A percentile compares a stretch with the other conserved stretches of the same genome.
phyloP scores from a whole-genome alignment of 2,329 filamentous ascomycete genomes.

The Paraphaeosphaeria minitans region DNA sequence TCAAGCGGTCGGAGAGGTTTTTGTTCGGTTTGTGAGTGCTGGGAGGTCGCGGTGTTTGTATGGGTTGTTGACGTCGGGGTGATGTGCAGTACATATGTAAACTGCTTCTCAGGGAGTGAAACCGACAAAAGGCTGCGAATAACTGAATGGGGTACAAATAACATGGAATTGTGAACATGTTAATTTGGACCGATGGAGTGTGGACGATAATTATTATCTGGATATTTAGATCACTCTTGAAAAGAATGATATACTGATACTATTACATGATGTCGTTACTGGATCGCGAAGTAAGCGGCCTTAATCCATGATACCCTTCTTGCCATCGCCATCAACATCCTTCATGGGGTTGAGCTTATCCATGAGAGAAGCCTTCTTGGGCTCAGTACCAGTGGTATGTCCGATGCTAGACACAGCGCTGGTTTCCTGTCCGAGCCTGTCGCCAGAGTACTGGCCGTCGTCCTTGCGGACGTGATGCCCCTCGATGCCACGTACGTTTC shows the following conservation, averaged over 20 bases:
- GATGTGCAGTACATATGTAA: too few species aligned
- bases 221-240: background rate
- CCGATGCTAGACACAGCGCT: background rate
- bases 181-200: too few species aligned
- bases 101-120: too few species aligned
- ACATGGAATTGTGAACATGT: too few species aligned
- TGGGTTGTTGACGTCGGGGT: too few species aligned
- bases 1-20: too few species aligned
- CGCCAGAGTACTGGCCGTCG: background rate
- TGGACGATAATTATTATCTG: background rate
- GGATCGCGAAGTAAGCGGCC: background rate
- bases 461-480: background rate
- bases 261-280: constrained; percentile 1
- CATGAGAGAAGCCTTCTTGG: constrained; percentile 55
- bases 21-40: too few species aligned
- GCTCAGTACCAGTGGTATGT: constrained; percentile 8
- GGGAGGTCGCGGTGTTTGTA: too few species aligned
- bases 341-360: constrained; percentile 61
- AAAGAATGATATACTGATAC: background rate
- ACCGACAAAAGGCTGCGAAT: too few species aligned
- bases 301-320: constrained; percentile 61
- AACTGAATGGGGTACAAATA: too few species aligned
- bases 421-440: background rate
- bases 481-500: background rate
- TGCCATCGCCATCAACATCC: constrained; percentile 61